phyloP scores from a whole-genome alignment of 352 stramenopile species.

The Globisporangium middletonii region DNA sequence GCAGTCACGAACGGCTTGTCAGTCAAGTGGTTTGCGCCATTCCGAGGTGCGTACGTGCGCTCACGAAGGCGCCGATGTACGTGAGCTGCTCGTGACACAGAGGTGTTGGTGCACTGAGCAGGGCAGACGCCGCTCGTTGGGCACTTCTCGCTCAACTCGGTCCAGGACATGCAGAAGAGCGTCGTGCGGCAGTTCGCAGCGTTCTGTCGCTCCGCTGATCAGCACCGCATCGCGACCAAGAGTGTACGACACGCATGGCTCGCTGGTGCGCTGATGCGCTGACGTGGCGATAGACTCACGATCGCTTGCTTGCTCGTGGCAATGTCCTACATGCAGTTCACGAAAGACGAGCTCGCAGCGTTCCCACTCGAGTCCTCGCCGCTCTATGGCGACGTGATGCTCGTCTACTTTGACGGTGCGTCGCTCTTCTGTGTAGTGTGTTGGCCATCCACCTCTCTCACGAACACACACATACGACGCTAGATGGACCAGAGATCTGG shows the following conservation, averaged over 20 bases:
- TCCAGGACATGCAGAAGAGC: slow-evolving; percentile 51
- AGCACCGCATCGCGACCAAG: slow-evolving; percentile 23
- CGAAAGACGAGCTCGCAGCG: slow-evolving; percentile 23
- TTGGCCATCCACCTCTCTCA: not conserved
- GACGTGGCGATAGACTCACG: not conserved
- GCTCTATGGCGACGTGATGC: slow-evolving; percentile 46
- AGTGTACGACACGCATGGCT: slow-evolving; percentile 3
- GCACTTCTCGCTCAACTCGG: slow-evolving; percentile 52
- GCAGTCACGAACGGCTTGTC: slow-evolving; percentile 60
- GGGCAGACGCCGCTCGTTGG: slow-evolving; percentile 43
- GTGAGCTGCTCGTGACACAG: not conserved
- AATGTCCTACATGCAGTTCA: slow-evolving; percentile 1
- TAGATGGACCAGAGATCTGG: slow-evolving; percentile 55
- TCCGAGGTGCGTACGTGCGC: slow-evolving; percentile 24
- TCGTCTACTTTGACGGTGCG: slow-evolving; percentile 36
- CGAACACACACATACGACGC: not conserved
- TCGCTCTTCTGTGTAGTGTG: not conserved
- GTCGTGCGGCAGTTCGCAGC: slow-evolving; percentile 29
- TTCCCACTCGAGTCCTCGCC: slow-evolving; percentile 56
- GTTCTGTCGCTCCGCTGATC: slow-evolving; percentile 35
- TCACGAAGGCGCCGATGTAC: too few species aligned
- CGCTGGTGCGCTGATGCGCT: not conserved
- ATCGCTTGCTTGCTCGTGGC: not conserved
- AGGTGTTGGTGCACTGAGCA: slow-evolving; percentile 7
- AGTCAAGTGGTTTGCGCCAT: slow-evolving; percentile 62